Conservation (phyloP, 208 protist genomes). For the Leishmania tropica region DNA sequence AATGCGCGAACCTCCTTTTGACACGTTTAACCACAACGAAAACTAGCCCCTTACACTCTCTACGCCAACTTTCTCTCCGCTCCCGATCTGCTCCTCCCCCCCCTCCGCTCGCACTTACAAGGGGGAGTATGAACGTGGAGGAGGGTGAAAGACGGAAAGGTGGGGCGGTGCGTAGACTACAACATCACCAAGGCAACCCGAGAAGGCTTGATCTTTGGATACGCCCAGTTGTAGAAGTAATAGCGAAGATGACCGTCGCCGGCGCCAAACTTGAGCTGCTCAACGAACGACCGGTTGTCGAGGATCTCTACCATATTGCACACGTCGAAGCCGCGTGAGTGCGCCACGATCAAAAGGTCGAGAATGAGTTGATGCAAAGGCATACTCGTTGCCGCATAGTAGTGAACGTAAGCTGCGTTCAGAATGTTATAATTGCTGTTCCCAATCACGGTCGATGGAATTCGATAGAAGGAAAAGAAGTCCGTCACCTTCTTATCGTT, state of each 20-base stretch:
- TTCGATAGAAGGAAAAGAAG: conserved; percentile 97
- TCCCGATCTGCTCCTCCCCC: background rate
- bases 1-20: background rate
- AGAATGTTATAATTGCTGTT: conserved; percentile 93
- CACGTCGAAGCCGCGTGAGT: conserved; percentile 96
- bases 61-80: background rate
- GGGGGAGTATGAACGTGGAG: background rate
- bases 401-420: conserved; percentile 97
- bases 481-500: conserved; percentile 91
- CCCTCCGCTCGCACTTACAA: background rate
- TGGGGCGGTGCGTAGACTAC: conserved; percentile 35
- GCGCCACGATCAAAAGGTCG: conserved; percentile 92
- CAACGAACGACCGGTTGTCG: conserved; percentile 89
- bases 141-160: background rate
- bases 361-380: conserved; percentile 88
- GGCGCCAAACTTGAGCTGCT: conserved; percentile 96
- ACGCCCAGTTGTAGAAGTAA: conserved; percentile 99
- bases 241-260: conserved; percentile 99
- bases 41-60: background rate
- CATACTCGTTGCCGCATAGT: conserved; percentile 94
- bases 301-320: conserved; percentile 99
- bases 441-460: conserved; percentile 97
- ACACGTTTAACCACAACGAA: background rate
- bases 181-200: conserved; percentile 94
- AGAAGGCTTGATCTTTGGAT: conserved; percentile 76